Evolutionary conservation across 106 monocot genomes (phyloP).

Genomic region (Hemerocallis citrina): DNA sequence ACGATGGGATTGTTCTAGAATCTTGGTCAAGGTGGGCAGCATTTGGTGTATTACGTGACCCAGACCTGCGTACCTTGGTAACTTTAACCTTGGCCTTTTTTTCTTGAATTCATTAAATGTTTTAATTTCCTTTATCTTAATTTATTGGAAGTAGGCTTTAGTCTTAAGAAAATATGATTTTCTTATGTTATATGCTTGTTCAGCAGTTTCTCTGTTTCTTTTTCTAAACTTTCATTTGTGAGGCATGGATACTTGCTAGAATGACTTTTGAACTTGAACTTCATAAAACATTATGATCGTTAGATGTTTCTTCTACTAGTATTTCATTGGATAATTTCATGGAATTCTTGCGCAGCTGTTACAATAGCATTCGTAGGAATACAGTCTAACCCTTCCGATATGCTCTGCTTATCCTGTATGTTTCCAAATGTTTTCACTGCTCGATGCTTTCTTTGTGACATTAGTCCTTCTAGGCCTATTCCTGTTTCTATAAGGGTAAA

Average conservation of each 20-base stretch:
- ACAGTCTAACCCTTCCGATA: too few relatives aligned
- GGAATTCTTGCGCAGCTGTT: background rate
- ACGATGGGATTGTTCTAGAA: slow-evolving; percentile 95
- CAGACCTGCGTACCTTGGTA: slow-evolving; percentile 59
- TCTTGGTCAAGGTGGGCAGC: slow-evolving; percentile 95
- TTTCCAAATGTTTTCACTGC: too few relatives aligned
- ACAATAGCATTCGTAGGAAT: background rate
- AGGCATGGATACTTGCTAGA: background rate
- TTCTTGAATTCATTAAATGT: too few relatives aligned
- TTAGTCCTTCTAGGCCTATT: too few relatives aligned
- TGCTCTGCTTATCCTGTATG: too few relatives aligned
- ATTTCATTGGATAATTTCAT: background rate
- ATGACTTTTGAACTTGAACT: background rate
- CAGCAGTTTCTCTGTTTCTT: background rate
- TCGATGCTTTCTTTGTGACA: too few relatives aligned
- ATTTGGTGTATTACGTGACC: slow-evolving; percentile 68
- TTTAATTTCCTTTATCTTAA: slow-evolving; percentile 4
- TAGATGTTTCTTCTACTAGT: background rate
- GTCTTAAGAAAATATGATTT: background rate
- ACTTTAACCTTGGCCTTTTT: background rate
- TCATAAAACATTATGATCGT: background rate
- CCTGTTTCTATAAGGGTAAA: too few relatives aligned
- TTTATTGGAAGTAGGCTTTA: background rate
- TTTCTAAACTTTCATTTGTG: background rate
- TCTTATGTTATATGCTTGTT: background rate